A percentile compares a stretch with the other conserved stretches of the same genome.
Evolutionary conservation across 306 rosid species (phyloP).

Genomic region (Glycine tomentella): DNA sequence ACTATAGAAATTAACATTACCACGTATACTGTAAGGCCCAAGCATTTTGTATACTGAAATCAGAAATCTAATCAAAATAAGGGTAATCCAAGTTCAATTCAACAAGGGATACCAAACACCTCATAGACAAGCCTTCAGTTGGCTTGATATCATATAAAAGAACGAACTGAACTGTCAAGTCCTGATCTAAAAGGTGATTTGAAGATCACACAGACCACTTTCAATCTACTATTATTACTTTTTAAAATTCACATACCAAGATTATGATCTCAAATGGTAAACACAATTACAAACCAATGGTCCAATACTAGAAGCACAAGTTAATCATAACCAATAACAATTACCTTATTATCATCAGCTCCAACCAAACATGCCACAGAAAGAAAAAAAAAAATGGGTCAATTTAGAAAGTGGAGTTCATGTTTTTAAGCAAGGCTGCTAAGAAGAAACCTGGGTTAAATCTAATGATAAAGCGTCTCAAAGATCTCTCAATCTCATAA

Average conservation of each 20-base stretch:
- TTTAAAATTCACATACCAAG: background rate
- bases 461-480: background rate
- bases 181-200: background rate
- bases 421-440: constrained; percentile 31
- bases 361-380: background rate
- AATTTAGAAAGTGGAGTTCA: background rate
- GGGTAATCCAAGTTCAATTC: background rate
- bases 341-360: background rate
- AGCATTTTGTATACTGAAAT: background rate
- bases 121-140: constrained; percentile 1
- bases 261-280: constrained; percentile 5
- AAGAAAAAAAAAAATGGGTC: background rate
- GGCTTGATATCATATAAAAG: too few relatives aligned
- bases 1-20: background rate
- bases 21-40: background rate
- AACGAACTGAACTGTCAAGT: too few relatives aligned
- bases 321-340: background rate
- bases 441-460: constrained; percentile 1
- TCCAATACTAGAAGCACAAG: constrained; percentile 3
- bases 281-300: background rate
- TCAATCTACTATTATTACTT: background rate
- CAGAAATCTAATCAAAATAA: background rate
- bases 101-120: background rate
- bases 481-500: background rate
- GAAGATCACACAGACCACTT: constrained; percentile 6